Conservation (phyloP, 1,284 basidiomycete genomes). For the Cutaneotrichosporon arboriforme region DNA sequence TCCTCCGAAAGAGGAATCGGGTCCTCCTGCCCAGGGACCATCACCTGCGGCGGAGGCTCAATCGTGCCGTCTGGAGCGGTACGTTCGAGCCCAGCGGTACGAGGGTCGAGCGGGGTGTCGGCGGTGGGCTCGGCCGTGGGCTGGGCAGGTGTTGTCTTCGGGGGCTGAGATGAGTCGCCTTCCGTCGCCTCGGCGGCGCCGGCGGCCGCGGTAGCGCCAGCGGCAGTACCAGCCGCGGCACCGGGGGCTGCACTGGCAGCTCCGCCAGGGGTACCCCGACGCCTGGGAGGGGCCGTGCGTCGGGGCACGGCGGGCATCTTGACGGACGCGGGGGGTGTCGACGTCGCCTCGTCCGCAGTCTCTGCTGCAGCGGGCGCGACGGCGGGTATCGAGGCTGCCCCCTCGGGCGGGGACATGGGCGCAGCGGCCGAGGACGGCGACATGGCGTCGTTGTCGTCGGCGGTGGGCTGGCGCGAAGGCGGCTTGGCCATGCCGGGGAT, state of each 20-base stretch:
- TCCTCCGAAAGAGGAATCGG: conserved; percentile 4
- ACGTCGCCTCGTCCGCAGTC: background rate
- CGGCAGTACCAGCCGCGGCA: background rate
- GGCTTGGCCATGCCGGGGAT: conserved; percentile 18
- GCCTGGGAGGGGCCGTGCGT: conserved; percentile 37
- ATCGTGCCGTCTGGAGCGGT: conserved; percentile 24
- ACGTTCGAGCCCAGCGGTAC: conserved; percentile 6
- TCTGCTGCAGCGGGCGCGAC: background rate
- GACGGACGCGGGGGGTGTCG: conserved; percentile 25
- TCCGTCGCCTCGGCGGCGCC: background rate
- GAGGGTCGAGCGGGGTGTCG: background rate
- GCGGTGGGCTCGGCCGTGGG: background rate
- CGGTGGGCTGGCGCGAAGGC: background rate
- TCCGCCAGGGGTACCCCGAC: conserved; percentile 14
- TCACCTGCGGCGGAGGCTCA: conserved; percentile 38
- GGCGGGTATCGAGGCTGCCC: too few relatives aligned
- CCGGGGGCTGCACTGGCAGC: background rate
- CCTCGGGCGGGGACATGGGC: too few relatives aligned
- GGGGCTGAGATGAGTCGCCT: background rate
- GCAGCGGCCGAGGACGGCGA: background rate
- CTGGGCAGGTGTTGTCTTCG: background rate
- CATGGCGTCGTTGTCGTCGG: conserved; percentile 1
- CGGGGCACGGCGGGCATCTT: conserved; percentile 40
- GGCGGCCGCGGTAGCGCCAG: background rate
- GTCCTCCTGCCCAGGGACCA: conserved; percentile 21